phyloP scores from a whole-genome alignment of 148 eudicot genomes.

The Diospyros kaki region DNA sequence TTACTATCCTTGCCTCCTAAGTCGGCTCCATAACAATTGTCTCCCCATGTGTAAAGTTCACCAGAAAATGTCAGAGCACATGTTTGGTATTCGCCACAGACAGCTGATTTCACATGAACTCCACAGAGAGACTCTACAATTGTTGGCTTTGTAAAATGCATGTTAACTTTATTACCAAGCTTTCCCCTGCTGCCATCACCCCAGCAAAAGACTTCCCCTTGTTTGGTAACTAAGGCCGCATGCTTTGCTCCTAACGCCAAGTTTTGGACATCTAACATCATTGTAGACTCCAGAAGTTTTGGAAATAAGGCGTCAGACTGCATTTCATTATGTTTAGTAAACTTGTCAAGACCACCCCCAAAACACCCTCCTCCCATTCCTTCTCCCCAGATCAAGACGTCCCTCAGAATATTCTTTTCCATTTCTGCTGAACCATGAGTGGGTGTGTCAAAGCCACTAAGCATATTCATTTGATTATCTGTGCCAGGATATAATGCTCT shows the following conservation, averaged over 20 bases:
- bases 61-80: constrained; percentile 38
- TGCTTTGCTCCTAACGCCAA: constrained; percentile 33
- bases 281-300: constrained; percentile 29
- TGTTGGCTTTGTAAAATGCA: constrained; percentile 28
- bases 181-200: constrained; percentile 38
- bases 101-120: constrained; percentile 19
- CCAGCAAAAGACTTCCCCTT: constrained; percentile 48
- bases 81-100: constrained; percentile 43
- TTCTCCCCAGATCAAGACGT: constrained; percentile 45
- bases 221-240: constrained; percentile 39
- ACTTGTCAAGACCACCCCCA: constrained; percentile 22
- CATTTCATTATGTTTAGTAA: neutral
- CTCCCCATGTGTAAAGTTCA: constrained; percentile 42
- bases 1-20: constrained; percentile 4
- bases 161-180: constrained; percentile 30
- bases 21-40: constrained; percentile 8
- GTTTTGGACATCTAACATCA: constrained; percentile 27
- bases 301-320: constrained; percentile 30
- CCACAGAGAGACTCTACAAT: constrained; percentile 28
- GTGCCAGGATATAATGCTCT: constrained; percentile 6
- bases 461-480: constrained; percentile 9
- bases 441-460: constrained; percentile 11
- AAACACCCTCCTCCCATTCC: constrained; percentile 26
- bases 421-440: constrained; percentile 9
- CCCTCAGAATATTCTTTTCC: constrained; percentile 20